A percentile compares a stretch with the other conserved stretches of the same genome.
Conservation (phyloP, 2,329 filamentous ascomycete genomes). For the Aphanocladium album region DNA sequence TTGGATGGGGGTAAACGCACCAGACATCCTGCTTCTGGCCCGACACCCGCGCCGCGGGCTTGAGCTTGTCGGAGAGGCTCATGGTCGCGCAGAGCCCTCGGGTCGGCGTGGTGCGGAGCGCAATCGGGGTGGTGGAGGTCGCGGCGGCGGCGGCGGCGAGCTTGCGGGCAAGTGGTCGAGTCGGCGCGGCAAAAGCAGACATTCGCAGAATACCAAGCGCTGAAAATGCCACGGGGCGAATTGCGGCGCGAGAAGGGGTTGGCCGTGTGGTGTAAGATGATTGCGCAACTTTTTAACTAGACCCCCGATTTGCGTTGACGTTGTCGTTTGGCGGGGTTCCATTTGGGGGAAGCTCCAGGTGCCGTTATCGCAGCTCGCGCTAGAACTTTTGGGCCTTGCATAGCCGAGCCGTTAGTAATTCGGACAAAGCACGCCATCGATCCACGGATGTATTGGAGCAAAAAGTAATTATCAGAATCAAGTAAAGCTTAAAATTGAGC, state of each 20-base stretch:
- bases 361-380: conserved; percentile 7
- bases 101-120: conserved; percentile 7
- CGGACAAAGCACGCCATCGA: conserved; percentile 3
- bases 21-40: conserved; percentile 49
- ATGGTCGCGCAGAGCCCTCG: conserved; percentile 30
- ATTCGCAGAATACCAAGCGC: no score
- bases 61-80: conserved; percentile 40
- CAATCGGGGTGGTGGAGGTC: neutral
- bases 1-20: conserved; percentile 27
- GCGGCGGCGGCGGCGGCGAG: neutral
- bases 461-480: neutral
- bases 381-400: neutral
- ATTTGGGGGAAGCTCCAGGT: neutral
- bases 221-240: no score
- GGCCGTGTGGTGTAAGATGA: neutral
- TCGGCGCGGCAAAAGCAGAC: neutral
- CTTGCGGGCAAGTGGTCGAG: neutral
- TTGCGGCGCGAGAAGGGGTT: no score
- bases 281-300: neutral
- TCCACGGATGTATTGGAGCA: no score
- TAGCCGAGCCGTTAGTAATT: neutral
- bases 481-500: neutral
- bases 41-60: conserved; percentile 46
- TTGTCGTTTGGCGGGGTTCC: conserved; percentile 1
- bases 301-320: neutral